Conservation (phyloP, 768 basidiomycete genomes). For the Saitozyma sp. region DNA sequence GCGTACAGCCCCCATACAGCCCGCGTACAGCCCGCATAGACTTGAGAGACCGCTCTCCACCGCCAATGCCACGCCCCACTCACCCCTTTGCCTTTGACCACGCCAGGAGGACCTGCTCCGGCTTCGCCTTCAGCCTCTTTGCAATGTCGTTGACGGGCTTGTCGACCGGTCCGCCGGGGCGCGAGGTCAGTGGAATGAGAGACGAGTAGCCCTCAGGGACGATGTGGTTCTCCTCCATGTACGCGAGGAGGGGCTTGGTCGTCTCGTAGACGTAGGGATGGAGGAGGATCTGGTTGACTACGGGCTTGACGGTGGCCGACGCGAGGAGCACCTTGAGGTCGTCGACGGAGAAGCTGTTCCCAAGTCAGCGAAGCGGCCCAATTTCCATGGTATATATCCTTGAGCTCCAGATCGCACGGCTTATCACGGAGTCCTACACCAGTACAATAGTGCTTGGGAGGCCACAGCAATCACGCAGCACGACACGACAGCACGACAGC, state of each 20-base stretch:
- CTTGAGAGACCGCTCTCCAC: constrained; percentile 21
- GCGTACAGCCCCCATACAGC: not conserved
- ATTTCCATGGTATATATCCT: too few species aligned
- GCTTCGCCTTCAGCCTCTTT: constrained; percentile 12
- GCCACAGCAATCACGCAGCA: not conserved
- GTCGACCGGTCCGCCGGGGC: constrained; percentile 14
- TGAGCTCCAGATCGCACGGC: not conserved
- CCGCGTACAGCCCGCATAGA: too few species aligned
- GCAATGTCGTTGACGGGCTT: constrained; percentile 21
- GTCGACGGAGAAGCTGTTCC: constrained; percentile 20
- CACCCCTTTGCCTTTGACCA: constrained; percentile 43
- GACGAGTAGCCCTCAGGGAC: constrained; percentile 28
- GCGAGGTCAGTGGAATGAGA: constrained; percentile 24
- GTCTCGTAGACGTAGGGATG: constrained; percentile 21
- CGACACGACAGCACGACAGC: not conserved
- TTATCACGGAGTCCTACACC: not conserved
- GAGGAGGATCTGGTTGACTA: constrained; percentile 34
- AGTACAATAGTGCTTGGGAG: not conserved
- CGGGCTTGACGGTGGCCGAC: constrained; percentile 20
- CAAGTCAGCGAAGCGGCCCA: not conserved
- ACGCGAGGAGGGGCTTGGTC: constrained; percentile 15
- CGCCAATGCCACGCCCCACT: constrained; percentile 18
- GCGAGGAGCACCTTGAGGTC: constrained; percentile 23
- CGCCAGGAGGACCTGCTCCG: constrained; percentile 38
- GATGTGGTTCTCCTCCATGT: constrained; percentile 19